Base-by-base conservation (phyloP, 352 stramenopile species). In the Phytophthora pseudosyringae region DNA sequence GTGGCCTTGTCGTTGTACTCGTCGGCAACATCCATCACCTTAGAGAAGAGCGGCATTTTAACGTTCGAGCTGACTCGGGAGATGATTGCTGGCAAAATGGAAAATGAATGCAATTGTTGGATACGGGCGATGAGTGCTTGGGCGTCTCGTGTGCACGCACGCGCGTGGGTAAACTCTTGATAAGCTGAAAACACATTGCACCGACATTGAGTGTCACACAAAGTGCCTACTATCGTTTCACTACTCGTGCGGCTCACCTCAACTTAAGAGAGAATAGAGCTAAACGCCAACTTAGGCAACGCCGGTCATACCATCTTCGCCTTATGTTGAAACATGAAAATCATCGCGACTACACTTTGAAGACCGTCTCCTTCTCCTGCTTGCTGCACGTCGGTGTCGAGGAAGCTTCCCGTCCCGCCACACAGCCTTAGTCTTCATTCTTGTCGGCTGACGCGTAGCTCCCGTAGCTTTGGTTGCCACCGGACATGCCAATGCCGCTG, bases 1-100 rank as follows among this genome's bases (percentile, higher is more conserved):
- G 64, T 43, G 16, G 55, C 47, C 28, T 64, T 64, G 18, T 69
- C 54, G 29, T 52, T 58, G n/a, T 49, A 64, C 7, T 57, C 52
- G 32, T 71, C 64, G 16, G 38, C 54, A 9, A 32, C 25, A 35
- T 55, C 39, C 15, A 48, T 47, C 43, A 43, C 38, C 39, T 69
- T 59, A n/a, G 16, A 59, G 31, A 39, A 69, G 18, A 44, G 35
- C 53, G 29, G 28, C 52, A 64, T n/a, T 58, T 29, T 32, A 4
- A 16, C 31, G 4, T 44, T 15, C 3, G 8, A 12, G 31, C 15
- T 8, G 47, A 31, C 33, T 25, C 26, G 39, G 40, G 15, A 59
- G 15, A 38, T 31, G 26, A 11, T 50, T 51, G 39, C 7, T 51
- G 29, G 28, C 18, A 43, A 44, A 51, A 60, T 6, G 18, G 25